Evolutionary conservation across 1,284 basidiomycete genomes (phyloP).

Genomic region (Ganoderma sinense): DNA sequence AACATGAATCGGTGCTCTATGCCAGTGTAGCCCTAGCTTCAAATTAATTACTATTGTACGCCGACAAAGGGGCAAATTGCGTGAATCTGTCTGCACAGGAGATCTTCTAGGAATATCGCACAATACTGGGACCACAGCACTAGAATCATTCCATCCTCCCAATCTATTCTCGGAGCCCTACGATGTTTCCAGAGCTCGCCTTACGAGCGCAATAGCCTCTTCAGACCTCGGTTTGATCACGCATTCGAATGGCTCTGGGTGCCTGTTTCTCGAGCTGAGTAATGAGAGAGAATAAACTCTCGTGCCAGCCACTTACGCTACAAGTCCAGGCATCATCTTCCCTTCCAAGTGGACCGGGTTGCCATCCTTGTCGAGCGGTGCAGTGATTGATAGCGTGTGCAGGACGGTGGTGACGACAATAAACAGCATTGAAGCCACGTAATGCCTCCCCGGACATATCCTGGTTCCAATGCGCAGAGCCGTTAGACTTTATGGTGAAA

Average conservation of each 20-base stretch:
- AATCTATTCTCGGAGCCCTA: background rate
- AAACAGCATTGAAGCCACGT: slow-evolving; percentile 16
- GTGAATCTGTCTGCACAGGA: too few relatives aligned
- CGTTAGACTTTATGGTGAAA: too few relatives aligned
- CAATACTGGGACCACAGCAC: background rate
- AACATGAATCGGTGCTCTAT: too few relatives aligned
- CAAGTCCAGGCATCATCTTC: slow-evolving; percentile 12
- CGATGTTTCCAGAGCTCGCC: background rate
- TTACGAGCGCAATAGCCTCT: slow-evolving; percentile 1
- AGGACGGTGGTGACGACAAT: slow-evolving; percentile 14
- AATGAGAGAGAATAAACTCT: background rate
- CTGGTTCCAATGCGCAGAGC: background rate
- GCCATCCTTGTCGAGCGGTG: slow-evolving; percentile 9
- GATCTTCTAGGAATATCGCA: background rate
- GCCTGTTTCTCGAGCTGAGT: background rate
- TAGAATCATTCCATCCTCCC: background rate
- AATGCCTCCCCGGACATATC: slow-evolving; percentile 23
- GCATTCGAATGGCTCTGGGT: slow-evolving; percentile 17
- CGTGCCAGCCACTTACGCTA: slow-evolving; percentile 10
- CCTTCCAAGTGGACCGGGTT: slow-evolving; percentile 4
- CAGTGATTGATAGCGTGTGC: slow-evolving; percentile 14
- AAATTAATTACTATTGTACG: too few relatives aligned
- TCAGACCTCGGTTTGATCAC: slow-evolving; percentile 12
- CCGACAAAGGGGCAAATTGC: too few relatives aligned
- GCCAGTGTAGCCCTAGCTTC: too few relatives aligned